Percentiles rank a stretch among this genome's conserved stretches.
Conservation (phyloP, 257 asterid species). For the Solanum pimpinellifolium region DNA sequence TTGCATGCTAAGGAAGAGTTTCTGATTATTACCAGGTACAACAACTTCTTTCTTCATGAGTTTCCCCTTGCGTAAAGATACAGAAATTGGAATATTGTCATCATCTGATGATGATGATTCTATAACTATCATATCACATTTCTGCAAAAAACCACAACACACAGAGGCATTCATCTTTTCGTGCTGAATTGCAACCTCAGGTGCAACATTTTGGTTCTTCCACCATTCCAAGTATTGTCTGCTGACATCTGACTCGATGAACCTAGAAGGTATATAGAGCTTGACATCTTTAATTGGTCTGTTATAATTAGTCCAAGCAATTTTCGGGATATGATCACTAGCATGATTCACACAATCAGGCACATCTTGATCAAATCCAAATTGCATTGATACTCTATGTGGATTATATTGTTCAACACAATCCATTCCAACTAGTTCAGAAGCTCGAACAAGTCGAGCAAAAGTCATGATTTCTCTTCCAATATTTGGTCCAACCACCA, state of each 20-base stretch:
- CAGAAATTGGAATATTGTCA: background rate
- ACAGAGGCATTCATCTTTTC: background rate
- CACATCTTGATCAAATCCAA: slow-evolving; percentile 29
- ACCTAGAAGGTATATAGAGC: slow-evolving; percentile 16
- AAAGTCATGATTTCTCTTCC: background rate
- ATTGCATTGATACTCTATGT: slow-evolving; percentile 27
- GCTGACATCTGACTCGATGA: slow-evolving; percentile 13
- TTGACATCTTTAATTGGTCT: slow-evolving; percentile 15
- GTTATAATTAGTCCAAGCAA: slow-evolving; percentile 15
- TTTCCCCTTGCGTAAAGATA: background rate
- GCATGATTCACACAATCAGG: slow-evolving; percentile 1
- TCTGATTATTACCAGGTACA: background rate
- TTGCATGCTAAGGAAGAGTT: background rate
- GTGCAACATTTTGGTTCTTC: background rate
- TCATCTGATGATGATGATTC: background rate
- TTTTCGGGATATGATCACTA: background rate
- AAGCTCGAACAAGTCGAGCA: slow-evolving; percentile 7
- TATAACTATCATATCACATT: background rate
- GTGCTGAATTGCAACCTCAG: background rate
- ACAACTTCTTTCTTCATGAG: background rate
- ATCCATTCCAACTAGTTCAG: slow-evolving; percentile 18
- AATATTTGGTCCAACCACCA: background rate
- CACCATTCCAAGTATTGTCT: slow-evolving; percentile 21
- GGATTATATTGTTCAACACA: slow-evolving; percentile 23
- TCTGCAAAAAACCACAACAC: background rate